phyloP scores from a whole-genome alignment of 306 rosid species.

The Vigna hirtella region DNA sequence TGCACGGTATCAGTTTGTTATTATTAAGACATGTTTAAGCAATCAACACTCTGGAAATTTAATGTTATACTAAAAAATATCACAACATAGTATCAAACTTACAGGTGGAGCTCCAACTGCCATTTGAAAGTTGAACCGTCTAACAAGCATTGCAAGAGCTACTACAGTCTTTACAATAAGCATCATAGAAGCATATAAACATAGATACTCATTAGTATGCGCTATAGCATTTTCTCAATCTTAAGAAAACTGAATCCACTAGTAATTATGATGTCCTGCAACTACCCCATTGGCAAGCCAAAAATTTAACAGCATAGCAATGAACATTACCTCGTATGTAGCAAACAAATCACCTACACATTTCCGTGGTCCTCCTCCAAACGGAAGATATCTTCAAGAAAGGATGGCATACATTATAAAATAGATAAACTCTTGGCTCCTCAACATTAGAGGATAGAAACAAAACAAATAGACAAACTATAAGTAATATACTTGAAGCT shows the following conservation, averaged over 20 bases:
- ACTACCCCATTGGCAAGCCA: slow-evolving; percentile 5
- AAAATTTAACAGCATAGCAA: slow-evolving; percentile 27
- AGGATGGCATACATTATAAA: slow-evolving; percentile 12
- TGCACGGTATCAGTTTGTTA: background rate
- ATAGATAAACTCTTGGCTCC: slow-evolving; percentile 17
- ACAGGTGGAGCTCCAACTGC: slow-evolving; percentile 94
- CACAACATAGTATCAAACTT: slow-evolving; percentile 46
- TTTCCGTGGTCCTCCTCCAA: slow-evolving; percentile 97
- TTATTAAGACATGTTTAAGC: slow-evolving; percentile 12
- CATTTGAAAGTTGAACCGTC: slow-evolving; percentile 83
- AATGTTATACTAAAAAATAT: slow-evolving; percentile 7
- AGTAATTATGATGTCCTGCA: slow-evolving; percentile 18
- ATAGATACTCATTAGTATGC: slow-evolving; percentile 35
- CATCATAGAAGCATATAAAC: slow-evolving; percentile 33
- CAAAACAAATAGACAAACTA: slow-evolving; percentile 18
- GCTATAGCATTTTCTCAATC: background rate
- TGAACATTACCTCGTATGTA: slow-evolving; percentile 74
- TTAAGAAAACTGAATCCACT: background rate
- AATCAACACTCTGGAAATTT: background rate
- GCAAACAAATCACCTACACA: slow-evolving; percentile 96
- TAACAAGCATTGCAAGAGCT: slow-evolving; percentile 92
- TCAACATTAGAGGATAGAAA: slow-evolving; percentile 13
- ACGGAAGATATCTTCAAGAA: slow-evolving; percentile 83
- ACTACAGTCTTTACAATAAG: slow-evolving; percentile 69
- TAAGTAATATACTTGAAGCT: slow-evolving; percentile 68